Evolutionary conservation across 2,329 filamentous ascomycete species (phyloP).

Genomic region (Phoma sp.): DNA sequence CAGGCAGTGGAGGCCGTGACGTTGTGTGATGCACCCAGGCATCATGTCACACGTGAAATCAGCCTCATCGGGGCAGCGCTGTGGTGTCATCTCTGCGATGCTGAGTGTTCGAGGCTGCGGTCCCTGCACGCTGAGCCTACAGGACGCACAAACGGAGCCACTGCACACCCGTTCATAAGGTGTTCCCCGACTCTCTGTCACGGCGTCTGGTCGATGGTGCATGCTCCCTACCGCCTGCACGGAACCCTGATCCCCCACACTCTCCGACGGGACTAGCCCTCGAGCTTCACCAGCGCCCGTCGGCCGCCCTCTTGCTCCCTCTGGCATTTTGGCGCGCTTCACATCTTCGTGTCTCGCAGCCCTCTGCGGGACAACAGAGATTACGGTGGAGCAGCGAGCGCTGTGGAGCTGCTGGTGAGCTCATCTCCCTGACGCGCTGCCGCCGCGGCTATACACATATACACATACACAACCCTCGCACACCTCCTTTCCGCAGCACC

Average conservation of each 20-base stretch:
- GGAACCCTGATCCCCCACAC: slow-evolving; percentile 25
- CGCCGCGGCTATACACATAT: slow-evolving; percentile 1
- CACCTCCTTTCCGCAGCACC: slow-evolving; percentile 5
- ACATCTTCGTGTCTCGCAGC: slow-evolving; percentile 12
- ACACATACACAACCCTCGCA: not conserved
- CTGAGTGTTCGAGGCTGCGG: not conserved
- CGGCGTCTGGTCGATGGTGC: not conserved
- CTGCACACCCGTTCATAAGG: not conserved
- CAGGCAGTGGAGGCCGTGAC: slow-evolving; percentile 10
- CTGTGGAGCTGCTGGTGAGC: slow-evolving; percentile 1
- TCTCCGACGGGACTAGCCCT: slow-evolving; percentile 6
- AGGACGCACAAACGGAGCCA: not conserved
- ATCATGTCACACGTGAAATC: slow-evolving; percentile 10
- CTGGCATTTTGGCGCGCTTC: slow-evolving; percentile 7
- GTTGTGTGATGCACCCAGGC: slow-evolving; percentile 7
- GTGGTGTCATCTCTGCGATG: not conserved
- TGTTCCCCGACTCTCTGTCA: not conserved
- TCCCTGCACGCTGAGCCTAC: not conserved
- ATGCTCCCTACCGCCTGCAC: slow-evolving; percentile 3
- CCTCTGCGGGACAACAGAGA: slow-evolving; percentile 1
- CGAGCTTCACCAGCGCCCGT: slow-evolving; percentile 16
- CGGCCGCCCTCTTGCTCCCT: slow-evolving; percentile 3
- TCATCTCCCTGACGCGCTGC: slow-evolving; percentile 5
- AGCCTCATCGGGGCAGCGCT: slow-evolving; percentile 8
- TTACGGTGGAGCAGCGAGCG: not conserved